Evolutionary conservation across 2,329 filamentous ascomycete species (phyloP).

Genomic region (Sporothrix globosa): DNA sequence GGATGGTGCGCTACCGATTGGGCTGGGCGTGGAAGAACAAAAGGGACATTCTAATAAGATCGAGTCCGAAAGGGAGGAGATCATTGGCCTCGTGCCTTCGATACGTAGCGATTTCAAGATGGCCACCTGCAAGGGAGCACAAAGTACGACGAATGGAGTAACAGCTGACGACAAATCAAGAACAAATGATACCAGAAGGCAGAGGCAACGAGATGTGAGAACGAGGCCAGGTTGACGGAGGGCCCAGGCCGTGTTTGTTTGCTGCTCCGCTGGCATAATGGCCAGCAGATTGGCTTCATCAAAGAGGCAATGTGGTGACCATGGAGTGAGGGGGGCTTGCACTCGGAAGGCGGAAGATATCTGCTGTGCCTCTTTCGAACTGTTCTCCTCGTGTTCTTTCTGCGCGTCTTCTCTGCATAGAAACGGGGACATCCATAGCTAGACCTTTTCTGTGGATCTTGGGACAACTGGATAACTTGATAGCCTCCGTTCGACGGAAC

Average conservation of each 20-base stretch:
- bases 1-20: neutral
- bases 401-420: neutral
- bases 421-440: neutral
- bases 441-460: neutral
- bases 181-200: too few relatives aligned
- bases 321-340: neutral
- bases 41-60: neutral
- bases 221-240: neutral
- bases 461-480: neutral
- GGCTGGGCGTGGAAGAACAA: neutral
- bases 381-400: neutral
- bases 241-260: neutral
- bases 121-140: slow-evolving; percentile 1
- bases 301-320: slow-evolving; percentile 7
- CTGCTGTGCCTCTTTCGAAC: neutral
- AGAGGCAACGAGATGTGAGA: too few relatives aligned
- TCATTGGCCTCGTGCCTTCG: slow-evolving; percentile 1
- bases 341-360: neutral
- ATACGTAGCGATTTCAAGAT: neutral
- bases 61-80: neutral
- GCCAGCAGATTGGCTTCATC: slow-evolving; percentile 17
- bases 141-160: neutral
- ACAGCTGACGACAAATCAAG: neutral
- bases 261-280: slow-evolving; percentile 6
- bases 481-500: neutral